Percentiles rank a stretch among this genome's conserved stretches.
Conservation (phyloP, 345 rosid genomes). For the Acer saccharum region DNA sequence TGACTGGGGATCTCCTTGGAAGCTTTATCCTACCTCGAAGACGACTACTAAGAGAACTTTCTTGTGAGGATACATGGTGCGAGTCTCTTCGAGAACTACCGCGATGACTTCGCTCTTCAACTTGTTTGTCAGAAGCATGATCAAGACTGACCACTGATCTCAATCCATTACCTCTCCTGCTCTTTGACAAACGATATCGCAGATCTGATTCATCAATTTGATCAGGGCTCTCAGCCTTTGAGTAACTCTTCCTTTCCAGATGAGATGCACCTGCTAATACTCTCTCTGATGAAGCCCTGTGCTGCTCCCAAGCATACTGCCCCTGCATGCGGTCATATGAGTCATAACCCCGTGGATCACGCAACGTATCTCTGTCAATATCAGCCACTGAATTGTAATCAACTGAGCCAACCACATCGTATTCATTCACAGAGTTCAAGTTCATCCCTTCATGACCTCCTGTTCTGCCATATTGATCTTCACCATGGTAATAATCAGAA, state of each 20-base stretch:
- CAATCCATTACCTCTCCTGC: constrained; percentile 61
- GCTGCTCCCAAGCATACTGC: constrained; percentile 62
- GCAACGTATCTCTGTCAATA: constrained; percentile 47
- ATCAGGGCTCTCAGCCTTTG: constrained; percentile 54
- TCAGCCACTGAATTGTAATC: constrained; percentile 50
- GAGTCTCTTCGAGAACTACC: constrained; percentile 51
- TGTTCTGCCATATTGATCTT: constrained; percentile 63
- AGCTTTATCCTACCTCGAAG: constrained; percentile 86
- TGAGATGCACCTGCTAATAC: constrained; percentile 37
- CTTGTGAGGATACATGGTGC: constrained; percentile 34
- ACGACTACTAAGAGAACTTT: constrained; percentile 57
- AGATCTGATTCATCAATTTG: constrained; percentile 56
- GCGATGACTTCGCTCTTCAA: constrained; percentile 42
- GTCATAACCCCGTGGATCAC: constrained; percentile 48
- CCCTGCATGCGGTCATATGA: constrained; percentile 55
- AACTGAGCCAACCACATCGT: constrained; percentile 43
- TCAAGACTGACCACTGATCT: constrained; percentile 68
- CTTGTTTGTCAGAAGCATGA: constrained; percentile 42
- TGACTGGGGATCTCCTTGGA: constrained; percentile 47
- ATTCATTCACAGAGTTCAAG: constrained; percentile 53
- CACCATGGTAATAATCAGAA: constrained; percentile 68
- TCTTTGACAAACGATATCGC: constrained; percentile 70
- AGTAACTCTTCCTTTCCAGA: constrained; percentile 51
- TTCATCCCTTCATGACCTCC: constrained; percentile 61
- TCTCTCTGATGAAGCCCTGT: constrained; percentile 55